phyloP scores from a whole-genome alignment of 257 asterid genomes.

The Nicotiana noctiflora region DNA sequence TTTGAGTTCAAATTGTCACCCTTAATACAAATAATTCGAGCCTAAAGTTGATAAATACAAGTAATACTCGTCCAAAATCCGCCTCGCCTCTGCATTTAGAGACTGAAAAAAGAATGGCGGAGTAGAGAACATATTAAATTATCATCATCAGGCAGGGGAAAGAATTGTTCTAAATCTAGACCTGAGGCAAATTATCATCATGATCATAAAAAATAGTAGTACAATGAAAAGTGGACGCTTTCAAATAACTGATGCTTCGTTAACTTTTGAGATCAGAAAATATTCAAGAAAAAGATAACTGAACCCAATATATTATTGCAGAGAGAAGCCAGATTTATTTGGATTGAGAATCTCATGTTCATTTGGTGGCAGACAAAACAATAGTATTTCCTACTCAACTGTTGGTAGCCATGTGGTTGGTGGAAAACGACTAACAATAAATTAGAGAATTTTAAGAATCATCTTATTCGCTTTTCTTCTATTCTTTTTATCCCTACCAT shows the following conservation, averaged over 20 bases:
- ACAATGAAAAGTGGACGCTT: background rate
- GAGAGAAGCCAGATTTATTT: conserved; percentile 11
- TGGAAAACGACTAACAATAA: conserved; percentile 23
- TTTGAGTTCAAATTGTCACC: no score
- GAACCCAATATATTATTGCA: background rate
- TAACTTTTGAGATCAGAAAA: conserved; percentile 1
- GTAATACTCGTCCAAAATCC: no score
- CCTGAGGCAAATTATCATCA: background rate
- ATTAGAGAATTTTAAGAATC: conserved; percentile 13
- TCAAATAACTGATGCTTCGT: background rate
- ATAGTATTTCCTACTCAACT: conserved; percentile 20
- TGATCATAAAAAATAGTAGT: background rate
- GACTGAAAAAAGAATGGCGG: no score
- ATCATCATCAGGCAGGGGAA: no score
- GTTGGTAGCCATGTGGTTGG: conserved; percentile 49
- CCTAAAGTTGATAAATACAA: no score
- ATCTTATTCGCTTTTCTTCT: background rate
- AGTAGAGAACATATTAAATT: no score
- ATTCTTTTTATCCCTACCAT: background rate
- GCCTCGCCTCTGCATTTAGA: no score
- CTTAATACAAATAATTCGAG: no score
- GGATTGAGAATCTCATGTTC: conserved; percentile 56
- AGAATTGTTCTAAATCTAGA: background rate
- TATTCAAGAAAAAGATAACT: background rate
- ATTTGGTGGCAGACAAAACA: conserved; percentile 79